Conservation (phyloP, 2,329 filamentous ascomycete genomes). For the Fulvia fulva region DNA sequence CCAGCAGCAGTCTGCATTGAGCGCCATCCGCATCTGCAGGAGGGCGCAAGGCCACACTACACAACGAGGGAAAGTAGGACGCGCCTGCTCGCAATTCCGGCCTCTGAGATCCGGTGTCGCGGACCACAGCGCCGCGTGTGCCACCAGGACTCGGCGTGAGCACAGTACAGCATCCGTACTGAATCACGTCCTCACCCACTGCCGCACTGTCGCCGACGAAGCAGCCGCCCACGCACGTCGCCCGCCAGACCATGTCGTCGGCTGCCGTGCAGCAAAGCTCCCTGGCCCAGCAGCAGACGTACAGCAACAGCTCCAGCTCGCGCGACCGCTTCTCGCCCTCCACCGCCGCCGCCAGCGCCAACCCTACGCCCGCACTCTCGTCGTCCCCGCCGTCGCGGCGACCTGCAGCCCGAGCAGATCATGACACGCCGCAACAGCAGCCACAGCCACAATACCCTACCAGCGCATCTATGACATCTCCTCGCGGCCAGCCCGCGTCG, state of each 20-base stretch:
- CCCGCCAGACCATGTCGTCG: constrained; percentile 17
- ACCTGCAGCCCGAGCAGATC: constrained; percentile 19
- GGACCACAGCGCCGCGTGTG: neutral
- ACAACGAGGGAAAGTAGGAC: neutral
- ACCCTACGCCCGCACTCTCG: constrained; percentile 14
- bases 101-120: neutral
- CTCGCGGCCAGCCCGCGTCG: constrained; percentile 41
- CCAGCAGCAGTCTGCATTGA: neutral
- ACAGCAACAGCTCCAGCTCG: constrained; percentile 5
- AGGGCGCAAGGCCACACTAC: neutral
- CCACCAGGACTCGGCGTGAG: neutral
- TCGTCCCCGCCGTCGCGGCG: constrained; percentile 17
- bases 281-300: constrained; percentile 11
- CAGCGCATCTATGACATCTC: constrained; percentile 43
- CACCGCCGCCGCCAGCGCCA: constrained; percentile 3
- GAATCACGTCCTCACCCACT: neutral
- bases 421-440: constrained; percentile 40
- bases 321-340: constrained; percentile 3
- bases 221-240: neutral
- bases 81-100: neutral
- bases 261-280: constrained; percentile 18
- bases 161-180: neutral
- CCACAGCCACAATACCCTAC: constrained; percentile 29
- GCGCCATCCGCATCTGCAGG: constrained; percentile 2
- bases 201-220: constrained; percentile 1